phyloP scores from a whole-genome alignment of 169 alveolate genomes.

The Plasmodium fragile region DNA sequence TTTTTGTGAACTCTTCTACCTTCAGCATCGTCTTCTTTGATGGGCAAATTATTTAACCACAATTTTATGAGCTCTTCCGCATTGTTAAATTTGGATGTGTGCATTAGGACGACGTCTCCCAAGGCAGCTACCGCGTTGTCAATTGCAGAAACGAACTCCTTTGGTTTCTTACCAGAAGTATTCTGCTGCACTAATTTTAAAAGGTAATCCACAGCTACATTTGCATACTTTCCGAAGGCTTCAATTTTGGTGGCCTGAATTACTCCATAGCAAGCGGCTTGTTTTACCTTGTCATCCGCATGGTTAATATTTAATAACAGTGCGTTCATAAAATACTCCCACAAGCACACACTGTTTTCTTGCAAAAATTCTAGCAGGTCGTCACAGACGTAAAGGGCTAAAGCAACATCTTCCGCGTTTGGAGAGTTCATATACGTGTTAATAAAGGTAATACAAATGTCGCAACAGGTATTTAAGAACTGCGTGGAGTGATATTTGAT shows the following conservation, averaged over 20 bases:
- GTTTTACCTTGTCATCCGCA: constrained; percentile 84
- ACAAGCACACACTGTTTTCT: constrained; percentile 79
- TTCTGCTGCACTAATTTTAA: constrained; percentile 53
- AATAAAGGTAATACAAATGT: constrained; percentile 79
- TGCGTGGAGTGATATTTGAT: constrained; percentile 87
- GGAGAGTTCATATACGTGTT: constrained; percentile 76
- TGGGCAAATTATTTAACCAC: constrained; percentile 86
- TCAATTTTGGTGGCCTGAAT: constrained; percentile 84
- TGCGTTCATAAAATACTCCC: constrained; percentile 84
- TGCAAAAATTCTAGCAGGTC: constrained; percentile 86
- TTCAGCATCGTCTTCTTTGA: constrained; percentile 89
- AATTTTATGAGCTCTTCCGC: constrained; percentile 80
- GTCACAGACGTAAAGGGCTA: constrained; percentile 88
- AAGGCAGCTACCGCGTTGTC: constrained; percentile 92
- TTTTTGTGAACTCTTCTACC: constrained; percentile 88
- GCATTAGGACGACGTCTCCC: constrained; percentile 86
- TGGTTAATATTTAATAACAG: constrained; percentile 80
- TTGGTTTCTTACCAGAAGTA: constrained; percentile 65
- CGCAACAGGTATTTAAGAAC: constrained; percentile 84
- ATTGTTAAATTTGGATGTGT: constrained; percentile 81
- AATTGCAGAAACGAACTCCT: constrained; percentile 85
- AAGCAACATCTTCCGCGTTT: constrained; percentile 84
- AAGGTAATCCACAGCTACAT: constrained; percentile 79
- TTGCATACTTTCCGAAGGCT: constrained; percentile 81
- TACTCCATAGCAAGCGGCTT: constrained; percentile 89